phyloP scores from a whole-genome alignment of 208 protist genomes.

The Trypanosoma boissoni region DNA sequence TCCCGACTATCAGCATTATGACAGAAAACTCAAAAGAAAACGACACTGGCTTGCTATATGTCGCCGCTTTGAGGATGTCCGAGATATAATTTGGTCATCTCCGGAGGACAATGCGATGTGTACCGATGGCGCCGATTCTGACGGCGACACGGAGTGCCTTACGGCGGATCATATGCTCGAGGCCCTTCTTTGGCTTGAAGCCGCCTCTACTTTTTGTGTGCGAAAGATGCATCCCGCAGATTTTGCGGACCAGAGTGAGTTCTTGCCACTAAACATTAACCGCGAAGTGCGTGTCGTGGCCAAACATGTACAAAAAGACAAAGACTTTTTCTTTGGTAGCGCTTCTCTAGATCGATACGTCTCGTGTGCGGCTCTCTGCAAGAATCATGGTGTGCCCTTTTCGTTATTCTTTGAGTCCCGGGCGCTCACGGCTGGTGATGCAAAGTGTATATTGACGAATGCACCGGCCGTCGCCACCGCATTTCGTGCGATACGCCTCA shows the following conservation, averaged over 20 bases:
- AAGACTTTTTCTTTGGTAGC: constrained; percentile 9
- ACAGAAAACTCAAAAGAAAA: constrained; percentile 63
- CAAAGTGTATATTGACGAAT: constrained; percentile 18
- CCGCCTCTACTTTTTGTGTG: constrained; percentile 77
- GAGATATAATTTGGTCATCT: constrained; percentile 72
- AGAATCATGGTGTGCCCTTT: constrained; percentile 60
- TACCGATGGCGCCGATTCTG: neutral
- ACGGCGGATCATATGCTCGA: constrained; percentile 61
- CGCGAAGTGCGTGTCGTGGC: constrained; percentile 64
- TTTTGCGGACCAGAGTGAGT: constrained; percentile 33
- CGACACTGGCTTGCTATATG: constrained; percentile 79
- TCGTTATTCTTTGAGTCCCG: constrained; percentile 32
- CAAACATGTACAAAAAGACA: constrained; percentile 17
- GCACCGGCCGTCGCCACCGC: constrained; percentile 1
- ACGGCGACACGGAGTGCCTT: constrained; percentile 20
- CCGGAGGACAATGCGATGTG: neutral
- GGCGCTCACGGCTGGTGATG: neutral
- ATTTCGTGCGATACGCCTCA: neutral
- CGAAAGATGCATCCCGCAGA: constrained; percentile 68
- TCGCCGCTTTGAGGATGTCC: constrained; percentile 70
- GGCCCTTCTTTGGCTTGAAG: constrained; percentile 70
- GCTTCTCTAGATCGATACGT: constrained; percentile 43
- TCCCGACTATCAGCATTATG: constrained; percentile 84
- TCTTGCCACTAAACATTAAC: constrained; percentile 54
- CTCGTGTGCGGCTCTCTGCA: constrained; percentile 59